These are phyloP conservation scores for Takakia lepidozioides DNA, from an alignment of 225 moss, liverwort and hornwort species.

Conservation along the genomic window DNA sequence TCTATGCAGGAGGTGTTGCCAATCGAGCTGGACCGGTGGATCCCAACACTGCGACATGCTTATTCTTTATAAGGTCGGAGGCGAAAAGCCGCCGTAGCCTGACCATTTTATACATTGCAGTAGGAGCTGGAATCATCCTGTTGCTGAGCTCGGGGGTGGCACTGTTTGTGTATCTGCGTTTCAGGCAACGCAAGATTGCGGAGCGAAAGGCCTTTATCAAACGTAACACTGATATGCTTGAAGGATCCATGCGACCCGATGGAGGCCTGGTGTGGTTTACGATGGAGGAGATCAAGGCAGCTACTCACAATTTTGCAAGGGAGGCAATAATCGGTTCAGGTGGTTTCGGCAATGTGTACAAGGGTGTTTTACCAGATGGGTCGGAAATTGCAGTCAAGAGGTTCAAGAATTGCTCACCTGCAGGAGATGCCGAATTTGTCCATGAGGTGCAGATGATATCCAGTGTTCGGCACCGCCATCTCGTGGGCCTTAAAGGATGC, in stretches of 20 bases:
- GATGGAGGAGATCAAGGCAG: conserved; percentile 20
- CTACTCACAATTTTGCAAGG: conserved; percentile 19
- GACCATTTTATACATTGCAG: conserved; percentile 12
- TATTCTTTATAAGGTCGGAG: conserved; percentile 14
- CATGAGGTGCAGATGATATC: conserved; percentile 40
- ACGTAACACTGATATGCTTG: conserved; percentile 24
- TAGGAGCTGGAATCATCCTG: conserved; percentile 15
- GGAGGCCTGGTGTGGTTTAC: conserved; percentile 21
- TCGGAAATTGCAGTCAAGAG: conserved; percentile 21
- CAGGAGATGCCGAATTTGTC: conserved; percentile 26
- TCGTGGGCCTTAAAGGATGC: conserved; percentile 29
- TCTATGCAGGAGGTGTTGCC: conserved; percentile 33
- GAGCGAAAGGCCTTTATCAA: conserved; percentile 20
- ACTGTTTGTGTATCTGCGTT: conserved; percentile 8
- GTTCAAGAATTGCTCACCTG: conserved; percentile 24
- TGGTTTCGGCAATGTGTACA: conserved; percentile 28
- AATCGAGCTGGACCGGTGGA: conserved; percentile 40
- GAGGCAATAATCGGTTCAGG: conserved; percentile 24
- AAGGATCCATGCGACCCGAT: conserved; percentile 11
- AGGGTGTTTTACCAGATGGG: conserved; percentile 21
- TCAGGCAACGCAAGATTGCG: conserved; percentile 11
- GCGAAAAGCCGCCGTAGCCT: neutral
- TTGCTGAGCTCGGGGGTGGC: conserved; percentile 8
- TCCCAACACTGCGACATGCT: conserved; percentile 26
- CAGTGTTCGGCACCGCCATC: conserved; percentile 25